Percentiles rank a stretch among this genome's conserved stretches.
phyloP scores from a whole-genome alignment of 495 filamentous ascomycete species.

The Trichoderma gamsii region DNA sequence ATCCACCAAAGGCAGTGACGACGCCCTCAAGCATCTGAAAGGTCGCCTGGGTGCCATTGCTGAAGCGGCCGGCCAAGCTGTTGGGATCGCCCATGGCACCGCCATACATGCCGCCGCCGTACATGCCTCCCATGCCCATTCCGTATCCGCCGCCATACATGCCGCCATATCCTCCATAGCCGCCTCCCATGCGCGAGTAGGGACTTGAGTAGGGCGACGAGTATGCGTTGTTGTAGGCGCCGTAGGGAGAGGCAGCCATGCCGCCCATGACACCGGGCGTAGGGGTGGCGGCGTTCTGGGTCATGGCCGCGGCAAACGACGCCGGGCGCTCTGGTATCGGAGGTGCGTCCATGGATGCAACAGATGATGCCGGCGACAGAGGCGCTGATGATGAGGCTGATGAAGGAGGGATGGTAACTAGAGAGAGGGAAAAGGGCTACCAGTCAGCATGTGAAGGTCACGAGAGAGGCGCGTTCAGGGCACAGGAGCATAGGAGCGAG shows the following conservation, averaged over 20 bases:
- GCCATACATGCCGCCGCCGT: conserved; percentile 45
- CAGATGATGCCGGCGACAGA: conserved; percentile 35
- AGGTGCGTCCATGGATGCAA: conserved; percentile 49
- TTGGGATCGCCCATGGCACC: conserved; percentile 82
- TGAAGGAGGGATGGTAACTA: conserved; percentile 37
- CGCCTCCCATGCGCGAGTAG: conserved; percentile 36
- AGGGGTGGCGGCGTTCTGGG: conserved; percentile 70
- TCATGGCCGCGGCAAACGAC: conserved; percentile 68
- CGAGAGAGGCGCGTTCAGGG: background rate
- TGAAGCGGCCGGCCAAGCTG: conserved; percentile 85
- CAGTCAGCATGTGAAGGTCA: conserved; percentile 15
- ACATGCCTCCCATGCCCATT: conserved; percentile 50
- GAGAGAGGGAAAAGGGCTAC: background rate
- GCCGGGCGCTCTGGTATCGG: conserved; percentile 76
- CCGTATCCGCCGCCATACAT: conserved; percentile 52
- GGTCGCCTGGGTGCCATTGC: conserved; percentile 88
- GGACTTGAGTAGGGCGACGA: conserved; percentile 34
- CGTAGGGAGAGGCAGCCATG: conserved; percentile 49
- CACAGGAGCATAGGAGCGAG: background rate
- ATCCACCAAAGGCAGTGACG: conserved; percentile 95
- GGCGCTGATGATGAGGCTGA: conserved; percentile 37
- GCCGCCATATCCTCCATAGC: conserved; percentile 41
- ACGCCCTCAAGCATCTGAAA: conserved; percentile 99
- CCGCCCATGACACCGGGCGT: conserved; percentile 32
- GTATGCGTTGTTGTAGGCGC: conserved; percentile 48